Conservation (phyloP, 768 basidiomycete species). For the Lepiota subincarnata region DNA sequence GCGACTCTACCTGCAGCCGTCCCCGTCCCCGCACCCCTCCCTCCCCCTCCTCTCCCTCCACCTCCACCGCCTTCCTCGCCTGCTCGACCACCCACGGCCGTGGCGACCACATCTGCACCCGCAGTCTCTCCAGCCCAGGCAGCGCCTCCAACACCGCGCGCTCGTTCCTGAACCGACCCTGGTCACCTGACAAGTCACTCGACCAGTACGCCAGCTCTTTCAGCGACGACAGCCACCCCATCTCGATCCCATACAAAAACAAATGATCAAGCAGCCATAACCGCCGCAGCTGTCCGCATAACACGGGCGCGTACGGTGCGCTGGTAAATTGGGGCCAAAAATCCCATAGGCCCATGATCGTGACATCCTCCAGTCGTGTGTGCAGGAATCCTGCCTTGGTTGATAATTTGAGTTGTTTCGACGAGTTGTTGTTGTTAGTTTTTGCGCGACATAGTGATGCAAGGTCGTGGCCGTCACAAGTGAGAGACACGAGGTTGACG, state of each 20-base stretch:
- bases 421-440: too few relatives aligned
- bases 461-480: conserved; percentile 5
- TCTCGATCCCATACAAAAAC: not conserved
- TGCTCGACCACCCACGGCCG: not conserved
- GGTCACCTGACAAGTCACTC: not conserved
- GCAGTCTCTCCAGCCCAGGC: not conserved
- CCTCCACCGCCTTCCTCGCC: not conserved
- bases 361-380: not conserved
- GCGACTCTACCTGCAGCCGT: too few relatives aligned
- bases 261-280: conserved; percentile 7
- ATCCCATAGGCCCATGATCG: conserved; percentile 8
- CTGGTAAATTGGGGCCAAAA: not conserved
- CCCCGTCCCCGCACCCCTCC: too few relatives aligned
- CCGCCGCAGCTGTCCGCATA: not conserved
- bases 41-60: too few relatives aligned
- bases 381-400: not conserved
- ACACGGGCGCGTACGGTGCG: not conserved
- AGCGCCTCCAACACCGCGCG: not conserved
- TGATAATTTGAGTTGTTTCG: not conserved
- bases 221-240: conserved; percentile 4
- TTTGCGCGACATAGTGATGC: not conserved
- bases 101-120: not conserved
- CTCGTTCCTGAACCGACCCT: not conserved
- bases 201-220: conserved; percentile 8
- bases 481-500: not conserved